Conservation (phyloP, 129 eudicot species). For the Erigeron canadensis region DNA sequence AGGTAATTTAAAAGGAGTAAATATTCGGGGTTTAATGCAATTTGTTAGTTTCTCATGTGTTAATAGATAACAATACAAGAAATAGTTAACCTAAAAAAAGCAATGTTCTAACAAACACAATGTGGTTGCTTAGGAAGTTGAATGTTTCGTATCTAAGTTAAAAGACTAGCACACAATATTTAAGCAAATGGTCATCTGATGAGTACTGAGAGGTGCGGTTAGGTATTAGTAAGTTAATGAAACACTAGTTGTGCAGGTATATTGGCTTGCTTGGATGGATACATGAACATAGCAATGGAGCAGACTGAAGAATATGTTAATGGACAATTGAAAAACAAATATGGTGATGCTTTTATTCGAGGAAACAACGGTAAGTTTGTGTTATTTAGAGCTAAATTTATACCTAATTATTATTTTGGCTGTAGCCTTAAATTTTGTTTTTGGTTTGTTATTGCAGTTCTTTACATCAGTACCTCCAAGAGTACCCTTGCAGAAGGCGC, state of each 20-base stretch:
- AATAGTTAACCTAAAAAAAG: not conserved
- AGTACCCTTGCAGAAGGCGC: constrained; percentile 83
- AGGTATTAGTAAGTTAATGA: not conserved
- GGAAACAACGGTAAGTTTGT: constrained; percentile 79
- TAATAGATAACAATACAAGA: not conserved
- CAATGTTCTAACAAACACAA: no score
- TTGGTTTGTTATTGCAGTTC: constrained; percentile 57
- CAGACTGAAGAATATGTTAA: constrained; percentile 98
- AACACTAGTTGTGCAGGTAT: constrained; percentile 52
- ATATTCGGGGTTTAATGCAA: no score
- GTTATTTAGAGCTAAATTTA: not conserved
- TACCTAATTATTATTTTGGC: no score
- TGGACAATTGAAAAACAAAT: constrained; percentile 93
- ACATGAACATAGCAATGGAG: constrained; percentile 99
- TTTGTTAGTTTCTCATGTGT: not conserved
- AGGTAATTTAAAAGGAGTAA: no score
- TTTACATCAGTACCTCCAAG: constrained; percentile 98
- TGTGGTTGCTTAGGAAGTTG: no score
- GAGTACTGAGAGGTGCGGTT: no score
- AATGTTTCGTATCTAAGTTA: no score
- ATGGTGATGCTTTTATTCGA: constrained; percentile 94
- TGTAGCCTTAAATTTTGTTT: not conserved
- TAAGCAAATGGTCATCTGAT: no score
- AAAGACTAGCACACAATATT: no score
- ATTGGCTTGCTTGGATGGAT: constrained; percentile 92